Evolutionary conservation across 2,329 filamentous ascomycete genomes (phyloP), one percentile per base, ranked within the genome.

Genomic region (Claviceps sp.): DNA sequence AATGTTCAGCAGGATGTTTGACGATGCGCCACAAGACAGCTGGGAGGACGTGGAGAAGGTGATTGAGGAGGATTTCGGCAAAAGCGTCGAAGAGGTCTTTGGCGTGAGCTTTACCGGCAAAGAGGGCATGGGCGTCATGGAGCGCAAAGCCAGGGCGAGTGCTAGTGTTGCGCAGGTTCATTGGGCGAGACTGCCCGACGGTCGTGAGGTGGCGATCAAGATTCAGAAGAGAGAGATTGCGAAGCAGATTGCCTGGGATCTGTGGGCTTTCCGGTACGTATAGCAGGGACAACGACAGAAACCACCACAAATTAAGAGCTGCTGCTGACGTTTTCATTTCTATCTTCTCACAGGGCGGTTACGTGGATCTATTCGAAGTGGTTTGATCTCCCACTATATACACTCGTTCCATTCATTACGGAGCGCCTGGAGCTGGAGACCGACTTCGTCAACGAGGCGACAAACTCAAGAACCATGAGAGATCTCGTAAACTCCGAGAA

Each of bases 1-100:
- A 62, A 97, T 96, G 89, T 98, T 98, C 64, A 76, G 85, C 22
- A 79, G 85, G 62, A 96, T 98, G 89, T 98, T 97, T 65, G 93
- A 97, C 65, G 91, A 97, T 71, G 93, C 93, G 56, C 90, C 91
- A 40, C 90, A 96, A 73, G 93, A 95, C 64, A 76, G 78, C 43
- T 97, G 90, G 90, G 77, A 74, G 58, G 87, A 91, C 49, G 84
- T 95, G 2, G 85, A 95, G 70, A 79, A 76, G 62, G 90, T 97
- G 13, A 86, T 98, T 42, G 74, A 80, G 22, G 82, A 94, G 65
- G 93, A 97, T 61, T 97, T 96, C 73, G 87, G 79, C n/a, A 84
- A 81, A 65, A 82, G 82, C 24, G 82, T 85, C 0, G 89, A 96
- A 70, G 89, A 96, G 58, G 88, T 96, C 0, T 97, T 97, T 67